Base-by-base conservation (phyloP, 108 stramenopile species). In the Cylindrotheca fusiformis region DNA sequence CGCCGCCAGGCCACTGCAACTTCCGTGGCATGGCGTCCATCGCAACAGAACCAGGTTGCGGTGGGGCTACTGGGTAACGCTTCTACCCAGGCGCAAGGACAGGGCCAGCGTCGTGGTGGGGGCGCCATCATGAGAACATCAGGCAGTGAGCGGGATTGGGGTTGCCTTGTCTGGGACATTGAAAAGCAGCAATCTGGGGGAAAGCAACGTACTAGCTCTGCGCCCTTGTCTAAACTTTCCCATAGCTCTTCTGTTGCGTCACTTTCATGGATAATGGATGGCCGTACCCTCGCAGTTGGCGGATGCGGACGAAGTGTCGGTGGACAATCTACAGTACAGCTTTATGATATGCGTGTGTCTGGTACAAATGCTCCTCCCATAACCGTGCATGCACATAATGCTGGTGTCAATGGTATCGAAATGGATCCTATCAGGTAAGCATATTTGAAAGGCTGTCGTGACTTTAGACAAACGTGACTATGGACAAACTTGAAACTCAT, bases 371-470 rank as follows among this genome's bases (percentile, higher is more conserved):
- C 80, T 8, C 79, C 83, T 2, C 82, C 84, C 10, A 56, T 79
- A 19, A 77, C 85, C 20, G 75, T 81, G 8, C 69, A 68, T 47
- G 84, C 79, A 14, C 87, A 92, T 55, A 61, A 83, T 21, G 81
- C 81, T 66, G 81, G 76, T 25, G 86, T 91, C 24, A 71, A 85
- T 32, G 90, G 90, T 6, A 91, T 91, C 65, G 77, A 78, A 50
- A 74, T 72, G 2, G 81, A 90, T 73, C 69, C 68, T 4, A 55
- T 63, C 49, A 68, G 69, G 31, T 52, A 61, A 12, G 60, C 20
- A n/a, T 51, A 5, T 51, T 51, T 51, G 19, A 5, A 14, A n/a
- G 50, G 19, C 12, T 51, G 5, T n/a, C n/a, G n/a, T n/a, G n/a
- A n/a, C n/a, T n/a, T n/a, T n/a, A n/a, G n/a, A n/a, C n/a, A n/a